These are phyloP conservation scores for Aureobasidium zeae DNA, from an alignment of 2,329 filamentous ascomycete genomes.

Conservation along the genomic window DNA sequence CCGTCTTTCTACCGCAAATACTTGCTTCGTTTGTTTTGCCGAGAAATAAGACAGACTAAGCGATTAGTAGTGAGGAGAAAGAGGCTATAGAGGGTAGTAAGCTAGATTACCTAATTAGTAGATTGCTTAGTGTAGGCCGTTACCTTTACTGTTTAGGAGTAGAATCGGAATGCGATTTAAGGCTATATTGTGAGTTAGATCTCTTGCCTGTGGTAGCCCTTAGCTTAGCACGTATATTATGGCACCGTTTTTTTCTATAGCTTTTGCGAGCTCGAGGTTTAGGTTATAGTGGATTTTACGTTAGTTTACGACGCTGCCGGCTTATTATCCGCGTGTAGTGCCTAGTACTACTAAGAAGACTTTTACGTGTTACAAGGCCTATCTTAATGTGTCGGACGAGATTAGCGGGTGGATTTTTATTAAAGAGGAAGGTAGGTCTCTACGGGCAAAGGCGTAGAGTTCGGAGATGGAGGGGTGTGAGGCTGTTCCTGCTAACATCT, in stretches of 20 bases:
- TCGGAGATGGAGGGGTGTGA: conserved; percentile 43
- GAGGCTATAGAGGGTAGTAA: too few species aligned
- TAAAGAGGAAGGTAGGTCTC: conserved; percentile 45
- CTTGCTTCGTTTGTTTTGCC: too few species aligned
- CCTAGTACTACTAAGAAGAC: conserved; percentile 70
- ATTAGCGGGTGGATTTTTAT: conserved; percentile 58
- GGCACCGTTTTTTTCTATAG: conserved; percentile 62
- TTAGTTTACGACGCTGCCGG: conserved; percentile 69
- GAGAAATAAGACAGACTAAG: too few species aligned
- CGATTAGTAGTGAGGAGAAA: too few species aligned
- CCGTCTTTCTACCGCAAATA: too few species aligned
- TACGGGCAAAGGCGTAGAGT: conserved; percentile 58
- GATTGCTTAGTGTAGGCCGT: too few species aligned
- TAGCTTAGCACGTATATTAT: conserved; percentile 73
- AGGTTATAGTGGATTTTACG: conserved; percentile 83
- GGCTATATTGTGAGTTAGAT: too few species aligned
- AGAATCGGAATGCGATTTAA: too few species aligned
- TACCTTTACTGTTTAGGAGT: too few species aligned
- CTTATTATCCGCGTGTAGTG: conserved; percentile 65
- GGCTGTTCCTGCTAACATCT: too few species aligned
- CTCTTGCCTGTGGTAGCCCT: too few species aligned
- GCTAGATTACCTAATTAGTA: too few species aligned
- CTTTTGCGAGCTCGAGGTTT: conserved; percentile 67
- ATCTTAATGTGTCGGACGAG: conserved; percentile 58
- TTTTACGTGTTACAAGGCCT: conserved; percentile 54